Conservation (phyloP, 306 rosid species). For the Nissolia schottii region DNA sequence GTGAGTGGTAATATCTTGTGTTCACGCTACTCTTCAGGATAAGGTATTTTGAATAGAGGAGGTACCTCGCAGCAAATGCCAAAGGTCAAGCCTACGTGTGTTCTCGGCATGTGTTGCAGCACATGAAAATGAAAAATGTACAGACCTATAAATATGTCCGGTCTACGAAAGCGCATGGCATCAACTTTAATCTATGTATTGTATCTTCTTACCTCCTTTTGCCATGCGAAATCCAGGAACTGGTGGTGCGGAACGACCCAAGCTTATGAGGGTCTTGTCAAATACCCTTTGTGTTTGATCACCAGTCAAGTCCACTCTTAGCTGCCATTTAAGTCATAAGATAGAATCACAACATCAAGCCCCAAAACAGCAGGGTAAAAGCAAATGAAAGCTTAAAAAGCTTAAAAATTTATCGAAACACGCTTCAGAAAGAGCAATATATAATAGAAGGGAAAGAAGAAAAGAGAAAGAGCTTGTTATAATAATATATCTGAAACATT, state of each 20-base stretch:
- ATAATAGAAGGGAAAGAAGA: neutral
- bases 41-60: neutral
- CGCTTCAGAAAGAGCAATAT: neutral
- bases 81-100: neutral
- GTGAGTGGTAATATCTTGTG: neutral
- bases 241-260: conserved; percentile 74
- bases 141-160: neutral
- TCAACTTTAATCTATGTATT: neutral
- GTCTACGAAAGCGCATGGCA: neutral
- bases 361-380: neutral
- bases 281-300: conserved; percentile 66
- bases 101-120: neutral
- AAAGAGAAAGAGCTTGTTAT: neutral
- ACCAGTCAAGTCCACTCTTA: conserved; percentile 70
- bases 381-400: conserved; percentile 8
- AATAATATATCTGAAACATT: conserved; percentile 1
- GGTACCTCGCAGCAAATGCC: conserved; percentile 7
- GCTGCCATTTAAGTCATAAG: conserved; percentile 40
- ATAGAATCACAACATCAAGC: neutral
- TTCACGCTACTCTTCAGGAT: neutral
- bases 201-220: conserved; percentile 70
- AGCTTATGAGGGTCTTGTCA: conserved; percentile 50
- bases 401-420: neutral
- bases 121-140: conserved; percentile 10
- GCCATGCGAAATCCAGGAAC: conserved; percentile 81